Evolutionary conservation across 2,329 filamentous ascomycete genomes (phyloP).

Genomic region (Aspergillus persii): DNA sequence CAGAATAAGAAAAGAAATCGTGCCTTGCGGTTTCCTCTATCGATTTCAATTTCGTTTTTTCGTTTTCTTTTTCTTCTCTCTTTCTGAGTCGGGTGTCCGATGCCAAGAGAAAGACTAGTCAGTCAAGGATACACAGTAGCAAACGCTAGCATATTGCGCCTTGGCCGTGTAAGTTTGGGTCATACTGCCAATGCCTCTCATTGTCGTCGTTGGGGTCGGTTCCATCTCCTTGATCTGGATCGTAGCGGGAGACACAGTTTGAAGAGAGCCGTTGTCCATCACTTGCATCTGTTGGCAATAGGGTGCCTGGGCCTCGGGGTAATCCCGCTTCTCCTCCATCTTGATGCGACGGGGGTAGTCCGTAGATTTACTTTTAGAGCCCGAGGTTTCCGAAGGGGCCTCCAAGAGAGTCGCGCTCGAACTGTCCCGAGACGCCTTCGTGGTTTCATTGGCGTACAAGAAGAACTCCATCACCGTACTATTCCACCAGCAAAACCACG

Average conservation of each 20-base stretch:
- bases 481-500: slow-evolving; percentile 72
- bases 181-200: slow-evolving; percentile 21
- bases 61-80: neutral
- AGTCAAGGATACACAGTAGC: slow-evolving; percentile 36
- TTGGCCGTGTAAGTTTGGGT: slow-evolving; percentile 36
- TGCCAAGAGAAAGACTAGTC: slow-evolving; percentile 25
- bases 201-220: slow-evolving; percentile 36
- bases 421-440: slow-evolving; percentile 25
- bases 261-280: slow-evolving; percentile 49
- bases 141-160: slow-evolving; percentile 34
- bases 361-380: slow-evolving; percentile 14
- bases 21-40: slow-evolving; percentile 5
- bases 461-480: slow-evolving; percentile 65
- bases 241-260: slow-evolving; percentile 25
- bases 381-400: neutral
- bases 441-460: slow-evolving; percentile 59
- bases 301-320: slow-evolving; percentile 43
- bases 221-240: slow-evolving; percentile 36
- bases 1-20: neutral
- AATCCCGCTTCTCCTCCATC: slow-evolving; percentile 61
- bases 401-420: slow-evolving; percentile 17
- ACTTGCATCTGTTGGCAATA: slow-evolving; percentile 67
- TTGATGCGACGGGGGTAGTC: slow-evolving; percentile 60
- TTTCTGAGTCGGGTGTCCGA: neutral
- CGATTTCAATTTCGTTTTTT: neutral